Evolutionary conservation across 352 stramenopile species (phyloP).

Genomic region (Globisporangium splendens): DNA sequence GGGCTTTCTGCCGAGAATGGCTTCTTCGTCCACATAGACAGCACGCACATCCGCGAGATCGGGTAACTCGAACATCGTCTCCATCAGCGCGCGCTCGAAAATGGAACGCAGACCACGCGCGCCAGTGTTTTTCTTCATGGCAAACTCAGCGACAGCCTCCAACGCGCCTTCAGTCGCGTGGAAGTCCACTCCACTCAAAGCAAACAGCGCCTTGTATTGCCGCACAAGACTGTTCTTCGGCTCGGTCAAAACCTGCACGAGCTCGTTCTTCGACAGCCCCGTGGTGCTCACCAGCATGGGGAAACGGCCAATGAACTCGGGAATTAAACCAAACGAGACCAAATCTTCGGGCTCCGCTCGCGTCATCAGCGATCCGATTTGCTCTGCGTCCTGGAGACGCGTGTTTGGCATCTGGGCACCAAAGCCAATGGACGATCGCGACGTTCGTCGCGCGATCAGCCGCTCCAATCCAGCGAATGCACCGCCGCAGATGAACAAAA

Average conservation of each 20-base stretch:
- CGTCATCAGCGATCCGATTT: constrained; percentile 90
- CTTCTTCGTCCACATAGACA: constrained; percentile 92
- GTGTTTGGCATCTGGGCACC: constrained; percentile 91
- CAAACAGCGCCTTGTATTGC: constrained; percentile 97
- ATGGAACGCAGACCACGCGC: constrained; percentile 95
- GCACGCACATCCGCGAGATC: constrained; percentile 89
- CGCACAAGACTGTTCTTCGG: constrained; percentile 97
- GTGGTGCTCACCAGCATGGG: constrained; percentile 95
- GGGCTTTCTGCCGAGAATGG: constrained; percentile 86
- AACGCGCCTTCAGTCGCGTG: constrained; percentile 94
- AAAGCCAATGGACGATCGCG: constrained; percentile 96
- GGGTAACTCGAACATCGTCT: constrained; percentile 96
- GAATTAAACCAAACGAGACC: constrained; percentile 96
- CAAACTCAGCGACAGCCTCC: constrained; percentile 91
- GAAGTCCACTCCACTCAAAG: constrained; percentile 95
- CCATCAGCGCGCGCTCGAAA: constrained; percentile 92
- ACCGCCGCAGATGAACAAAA: constrained; percentile 98
- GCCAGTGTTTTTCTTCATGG: constrained; percentile 93
- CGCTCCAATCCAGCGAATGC: constrained; percentile 96
- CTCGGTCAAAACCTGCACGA: constrained; percentile 95
- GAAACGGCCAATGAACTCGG: constrained; percentile 98
- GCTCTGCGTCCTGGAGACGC: constrained; percentile 63
- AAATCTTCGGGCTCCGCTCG: constrained; percentile 95
- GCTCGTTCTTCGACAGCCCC: constrained; percentile 87
- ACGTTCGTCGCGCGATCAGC: constrained; percentile 92